Percentiles rank a stretch among this genome's conserved stretches.
Evolutionary conservation across 768 basidiomycete genomes (phyloP).

Genomic region (Boletus bicolor): DNA sequence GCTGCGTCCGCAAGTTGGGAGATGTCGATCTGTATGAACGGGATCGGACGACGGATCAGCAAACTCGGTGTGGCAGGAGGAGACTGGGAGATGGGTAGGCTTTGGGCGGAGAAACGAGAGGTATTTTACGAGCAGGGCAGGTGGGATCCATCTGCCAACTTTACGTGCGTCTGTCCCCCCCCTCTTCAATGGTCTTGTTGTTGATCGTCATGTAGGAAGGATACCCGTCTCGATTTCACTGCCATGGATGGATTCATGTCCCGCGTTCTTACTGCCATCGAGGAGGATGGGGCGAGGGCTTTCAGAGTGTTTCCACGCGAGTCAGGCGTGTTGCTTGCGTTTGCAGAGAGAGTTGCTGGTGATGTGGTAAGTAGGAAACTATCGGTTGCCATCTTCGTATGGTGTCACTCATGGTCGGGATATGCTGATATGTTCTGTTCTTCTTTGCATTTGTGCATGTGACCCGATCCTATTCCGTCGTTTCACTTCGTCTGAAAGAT

Average conservation of each 20-base stretch:
- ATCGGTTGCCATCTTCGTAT: not conserved
- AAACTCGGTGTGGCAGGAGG: too few species aligned
- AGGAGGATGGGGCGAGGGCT: conserved; percentile 75
- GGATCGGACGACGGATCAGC: too few species aligned
- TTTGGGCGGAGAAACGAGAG: too few species aligned
- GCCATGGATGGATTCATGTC: conserved; percentile 93
- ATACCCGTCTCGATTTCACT: conserved; percentile 74
- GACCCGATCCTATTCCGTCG: not conserved
- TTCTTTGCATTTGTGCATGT: not conserved
- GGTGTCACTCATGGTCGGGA: not conserved
- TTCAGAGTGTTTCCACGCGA: conserved; percentile 82
- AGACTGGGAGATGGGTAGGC: too few species aligned
- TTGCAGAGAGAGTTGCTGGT: conserved; percentile 77
- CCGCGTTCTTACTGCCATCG: conserved; percentile 58
- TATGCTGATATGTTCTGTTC: not conserved
- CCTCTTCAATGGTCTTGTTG: not conserved
- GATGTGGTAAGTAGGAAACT: conserved; percentile 66
- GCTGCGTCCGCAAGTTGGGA: too few species aligned
- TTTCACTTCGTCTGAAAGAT: conserved; percentile 45
- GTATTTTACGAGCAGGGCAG: too few species aligned
- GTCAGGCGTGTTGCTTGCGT: conserved; percentile 73
- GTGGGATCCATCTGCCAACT: too few species aligned
- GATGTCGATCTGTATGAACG: too few species aligned
- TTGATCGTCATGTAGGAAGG: conserved; percentile 35
- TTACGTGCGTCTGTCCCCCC: conserved; percentile 20